Base-by-base conservation (phyloP, 257 asterid species). In the Solanum peruvianum region DNA sequence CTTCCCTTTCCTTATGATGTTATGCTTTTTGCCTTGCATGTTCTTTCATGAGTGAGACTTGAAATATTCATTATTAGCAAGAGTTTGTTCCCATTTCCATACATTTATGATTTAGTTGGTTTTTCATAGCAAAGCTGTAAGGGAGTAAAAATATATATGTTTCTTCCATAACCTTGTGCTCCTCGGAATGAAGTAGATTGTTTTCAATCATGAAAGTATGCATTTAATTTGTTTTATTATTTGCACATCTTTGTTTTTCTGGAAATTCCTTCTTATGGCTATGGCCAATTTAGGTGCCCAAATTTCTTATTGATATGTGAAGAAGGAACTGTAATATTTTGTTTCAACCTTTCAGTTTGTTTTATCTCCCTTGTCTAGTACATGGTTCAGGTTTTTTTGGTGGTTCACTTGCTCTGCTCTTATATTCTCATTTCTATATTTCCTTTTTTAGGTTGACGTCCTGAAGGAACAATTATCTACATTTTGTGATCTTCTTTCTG, bases 381-480 rank as follows among this genome's bases (percentile, higher is more conserved):
- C 52, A 29, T 45, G 71, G 66, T 80, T 47, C 67, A 16, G 44
- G 69, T 47, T 80, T 29, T 27, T 67, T 86, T 20, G 67, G 73
- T 7, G 72, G 3, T 49, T 86, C 41, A 86, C 47, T 52, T 41
- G 75, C 85, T 80, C 33, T 31, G 33, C 67, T 76, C 75, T 76
- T 66, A 39, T 58, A 18, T 14, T 83, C 29, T 85, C 77, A 39
- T 70, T 62, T 78, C 31, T 69, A 37, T 81, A 41, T 47, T 87
- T 33, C 86, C 73, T 84, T 83, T 67, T 58, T 64, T 84, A 95
- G 99, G 95, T 92, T 89, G 91, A 92, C 88, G 92, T 92, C 81
- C 86, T 95, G 91, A 91, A 93, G 94, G 97, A 95, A 75, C 96
- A 97, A 90, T 97, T 97, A 91, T 92, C 96, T 64, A 58, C 91